Conservation (phyloP, 176 grass and related monocot genomes). For the Avena atlantica region DNA sequence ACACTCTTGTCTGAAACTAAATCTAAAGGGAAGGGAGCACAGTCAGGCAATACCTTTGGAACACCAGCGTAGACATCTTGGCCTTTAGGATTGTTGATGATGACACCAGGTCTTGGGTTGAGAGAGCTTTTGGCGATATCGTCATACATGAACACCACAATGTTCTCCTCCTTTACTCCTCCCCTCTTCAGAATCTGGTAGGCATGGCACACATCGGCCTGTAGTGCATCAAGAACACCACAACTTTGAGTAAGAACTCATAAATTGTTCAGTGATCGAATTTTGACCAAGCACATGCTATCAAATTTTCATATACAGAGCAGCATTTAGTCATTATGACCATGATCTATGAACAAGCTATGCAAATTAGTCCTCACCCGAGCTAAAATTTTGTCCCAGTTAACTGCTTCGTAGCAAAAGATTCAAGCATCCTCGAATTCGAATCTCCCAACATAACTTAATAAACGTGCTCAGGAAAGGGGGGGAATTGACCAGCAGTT, state of each 20-base stretch:
- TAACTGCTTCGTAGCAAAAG: not conserved
- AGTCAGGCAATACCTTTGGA: constrained; percentile 70
- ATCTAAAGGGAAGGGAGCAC: not conserved
- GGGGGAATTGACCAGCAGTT: not conserved
- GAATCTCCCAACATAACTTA: not conserved
- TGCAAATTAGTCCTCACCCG: not conserved
- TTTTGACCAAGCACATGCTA: not conserved
- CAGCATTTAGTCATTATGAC: not conserved
- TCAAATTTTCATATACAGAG: not conserved
- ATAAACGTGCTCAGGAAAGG: not conserved
- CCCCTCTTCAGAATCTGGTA: constrained; percentile 80
- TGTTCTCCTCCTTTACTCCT: constrained; percentile 87
- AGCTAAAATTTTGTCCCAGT: constrained; percentile 19
- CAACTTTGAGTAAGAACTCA: constrained; percentile 3
- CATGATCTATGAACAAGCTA: not conserved
- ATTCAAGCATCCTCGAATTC: constrained; percentile 7
- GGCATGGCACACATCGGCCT: constrained; percentile 94
- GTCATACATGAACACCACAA: constrained; percentile 91
- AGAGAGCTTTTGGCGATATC: constrained; percentile 69
- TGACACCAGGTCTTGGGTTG: constrained; percentile 73
- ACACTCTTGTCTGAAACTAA: constrained; percentile 12
- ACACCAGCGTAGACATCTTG: constrained; percentile 82
- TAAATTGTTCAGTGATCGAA: not conserved
- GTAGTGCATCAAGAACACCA: not conserved
- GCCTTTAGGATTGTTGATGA: constrained; percentile 89